Base-by-base conservation (phyloP, 2,329 filamentous ascomycete species). In the Fusarium oligoseptatum region DNA sequence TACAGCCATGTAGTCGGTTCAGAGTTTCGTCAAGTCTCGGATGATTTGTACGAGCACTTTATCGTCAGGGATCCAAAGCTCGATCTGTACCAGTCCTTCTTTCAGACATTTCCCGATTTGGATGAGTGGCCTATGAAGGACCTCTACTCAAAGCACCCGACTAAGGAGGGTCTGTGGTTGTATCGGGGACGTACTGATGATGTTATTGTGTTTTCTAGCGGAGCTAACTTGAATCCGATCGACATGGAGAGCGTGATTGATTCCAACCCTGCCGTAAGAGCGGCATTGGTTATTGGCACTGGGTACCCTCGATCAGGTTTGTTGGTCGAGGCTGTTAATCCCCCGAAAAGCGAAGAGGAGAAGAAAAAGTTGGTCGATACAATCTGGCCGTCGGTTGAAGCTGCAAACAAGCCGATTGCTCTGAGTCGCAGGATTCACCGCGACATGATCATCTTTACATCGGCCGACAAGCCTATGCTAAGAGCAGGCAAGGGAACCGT, bases 401-500 rank as follows among this genome's bases (percentile, higher is more conserved):
- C 78, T 10, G 85, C 82, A 1, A 88, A 88, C 71, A 79, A 82
- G 34, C 78, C 80, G n/a, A 84, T 83, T 0, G 82, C 85, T 0
- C 80, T 84, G 0, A 84, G 87, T 43, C 85, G 84, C 2, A 85
- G 83, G 29, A 84, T 88, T 39, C 80, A 78, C 2, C 81, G 81
- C 0, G 74, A 83, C 4, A 80, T 86, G 66, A 76, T 88, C n/a
- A 70, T 75, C 1, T 48, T 88, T 3, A 79, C 85, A 0, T 77
- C 79, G 1, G 79, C 81, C 0, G 75, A 82, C 8, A 87, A 85
- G 74, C 85, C 85, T 0, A 85, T 88, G 69, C 73, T 79, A 0
- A 81, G 85, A 15, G 82, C 87, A 2, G 81, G 82, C 1, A 88
- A 88, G 73, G 85, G 84, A 0, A 85, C 85, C 0, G 77, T 88